These are phyloP conservation scores for Pseudoscleropodium purum DNA, from an alignment of 225 moss, liverwort and hornwort genomes.

Conservation along the genomic window DNA sequence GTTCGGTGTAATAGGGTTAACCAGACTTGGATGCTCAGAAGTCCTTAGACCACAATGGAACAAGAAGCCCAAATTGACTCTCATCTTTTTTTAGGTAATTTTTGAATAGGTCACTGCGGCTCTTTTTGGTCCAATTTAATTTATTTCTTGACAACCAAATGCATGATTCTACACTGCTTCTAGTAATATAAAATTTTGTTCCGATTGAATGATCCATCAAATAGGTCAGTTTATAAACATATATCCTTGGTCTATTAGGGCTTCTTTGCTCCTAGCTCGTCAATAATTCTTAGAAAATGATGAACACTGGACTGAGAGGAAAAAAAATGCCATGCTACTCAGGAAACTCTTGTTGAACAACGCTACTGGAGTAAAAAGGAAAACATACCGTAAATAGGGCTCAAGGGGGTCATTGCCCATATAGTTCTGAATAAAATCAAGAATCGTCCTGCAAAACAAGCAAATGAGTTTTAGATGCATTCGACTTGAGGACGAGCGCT, in stretches of 20 bases:
- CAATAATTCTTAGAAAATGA: neutral
- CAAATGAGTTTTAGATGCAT: neutral
- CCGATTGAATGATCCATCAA: neutral
- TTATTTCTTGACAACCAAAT: neutral
- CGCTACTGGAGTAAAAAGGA: neutral
- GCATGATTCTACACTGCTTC: neutral
- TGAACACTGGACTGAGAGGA: neutral
- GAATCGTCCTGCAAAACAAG: slow-evolving; percentile 35
- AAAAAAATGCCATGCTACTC: neutral
- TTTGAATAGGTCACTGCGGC: neutral
- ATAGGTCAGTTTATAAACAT: neutral
- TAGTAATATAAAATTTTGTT: neutral
- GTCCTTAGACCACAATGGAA: neutral
- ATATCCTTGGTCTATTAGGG: neutral
- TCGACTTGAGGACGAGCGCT: neutral
- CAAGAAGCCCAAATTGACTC: neutral
- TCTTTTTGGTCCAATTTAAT: neutral
- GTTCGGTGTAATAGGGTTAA: neutral
- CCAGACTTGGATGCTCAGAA: neutral
- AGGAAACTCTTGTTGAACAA: neutral
- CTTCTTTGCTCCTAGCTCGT: neutral
- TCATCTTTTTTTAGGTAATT: neutral
- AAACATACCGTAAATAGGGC: slow-evolving; percentile 42
- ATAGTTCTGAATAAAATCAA: slow-evolving; percentile 30
- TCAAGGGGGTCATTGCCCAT: slow-evolving; percentile 69